phyloP scores from a whole-genome alignment of 257 asterid species.

The Buddleja alternifolia region DNA sequence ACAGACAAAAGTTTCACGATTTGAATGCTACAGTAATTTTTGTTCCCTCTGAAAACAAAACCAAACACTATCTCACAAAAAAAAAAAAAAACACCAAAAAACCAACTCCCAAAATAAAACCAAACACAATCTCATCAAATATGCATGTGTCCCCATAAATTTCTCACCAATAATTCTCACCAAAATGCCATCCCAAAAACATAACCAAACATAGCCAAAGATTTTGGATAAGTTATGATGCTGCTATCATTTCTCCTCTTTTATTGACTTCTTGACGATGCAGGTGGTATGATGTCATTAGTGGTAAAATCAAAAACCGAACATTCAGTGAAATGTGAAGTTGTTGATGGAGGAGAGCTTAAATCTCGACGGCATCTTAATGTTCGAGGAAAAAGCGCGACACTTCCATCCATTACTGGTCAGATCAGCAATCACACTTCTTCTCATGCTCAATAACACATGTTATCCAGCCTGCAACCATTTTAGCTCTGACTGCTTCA shows the following conservation, averaged over 20 bases:
- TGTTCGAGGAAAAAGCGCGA: constrained; percentile 97
- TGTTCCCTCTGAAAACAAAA: no score
- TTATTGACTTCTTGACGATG: constrained; percentile 30
- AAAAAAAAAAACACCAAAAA: no score
- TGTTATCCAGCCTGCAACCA: background rate
- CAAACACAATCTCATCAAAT: no score
- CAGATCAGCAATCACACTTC: constrained; percentile 29
- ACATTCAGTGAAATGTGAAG: constrained; percentile 91
- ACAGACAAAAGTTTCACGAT: no score
- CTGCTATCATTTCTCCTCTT: background rate
- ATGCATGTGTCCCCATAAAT: no score
- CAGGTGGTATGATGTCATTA: constrained; percentile 98
- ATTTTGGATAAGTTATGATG: background rate
- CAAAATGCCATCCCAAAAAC: no score
- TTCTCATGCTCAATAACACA: background rate
- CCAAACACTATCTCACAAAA: no score
- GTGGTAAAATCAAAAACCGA: constrained; percentile 74
- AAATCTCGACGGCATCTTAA: constrained; percentile 95
- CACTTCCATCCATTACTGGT: constrained; percentile 97
- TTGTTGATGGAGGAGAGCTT: constrained; percentile 96
- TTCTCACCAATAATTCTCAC: no score
- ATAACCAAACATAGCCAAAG: no score
- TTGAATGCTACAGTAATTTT: no score
- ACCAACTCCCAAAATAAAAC: no score
- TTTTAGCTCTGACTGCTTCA: constrained; percentile 20